Evolutionary conservation across 305 asterid species (phyloP), one percentile per base, ranked within the genome.

Genomic region (Fraxinus albicans): DNA sequence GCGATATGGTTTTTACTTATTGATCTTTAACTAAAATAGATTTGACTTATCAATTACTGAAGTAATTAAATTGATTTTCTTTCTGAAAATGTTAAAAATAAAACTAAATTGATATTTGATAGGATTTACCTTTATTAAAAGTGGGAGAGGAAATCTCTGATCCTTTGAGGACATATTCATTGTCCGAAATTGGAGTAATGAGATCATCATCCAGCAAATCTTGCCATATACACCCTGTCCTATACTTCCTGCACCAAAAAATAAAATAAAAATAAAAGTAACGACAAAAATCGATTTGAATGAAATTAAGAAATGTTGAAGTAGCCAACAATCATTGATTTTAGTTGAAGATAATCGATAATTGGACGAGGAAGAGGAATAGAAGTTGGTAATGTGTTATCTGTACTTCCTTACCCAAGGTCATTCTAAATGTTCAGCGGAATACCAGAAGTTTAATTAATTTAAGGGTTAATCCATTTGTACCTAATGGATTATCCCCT

Each of bases 151-250:
- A 78, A 81, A 91, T 87, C 86, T 95, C 92, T 29, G 98, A 96
- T 83, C 99, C 99, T 85, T 95, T 95, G 65, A 96, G 92, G 19
- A 96, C 98, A 82, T 91, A 96, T 87, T 96, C 99, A 83, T 92
- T 93, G 90, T 96, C 98, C 8, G 95, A 89, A 72, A 95, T 86
- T 17, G 99, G 98, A 76, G 97, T 95, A 36, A 96, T 92, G 35
- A 96, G 97, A 91, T 96, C 99, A 85, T 96, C 98, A 88, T 96
- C 99, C 17, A 91, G 34, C 85, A 96, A 89, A 83, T 96, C 99
- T 90, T 96, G 98, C 99, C 99, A 96, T 6, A 96, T 95, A 84
- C 91, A 93, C 1, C 97, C 97, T 8, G 90, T 84, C 87, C 91
- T 96, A 84, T 95, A 96, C 81, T 83, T 93, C 87, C 99, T 96